Evolutionary conservation across 345 rosid genomes (phyloP).

Genomic region (Rhizophora mangle): DNA sequence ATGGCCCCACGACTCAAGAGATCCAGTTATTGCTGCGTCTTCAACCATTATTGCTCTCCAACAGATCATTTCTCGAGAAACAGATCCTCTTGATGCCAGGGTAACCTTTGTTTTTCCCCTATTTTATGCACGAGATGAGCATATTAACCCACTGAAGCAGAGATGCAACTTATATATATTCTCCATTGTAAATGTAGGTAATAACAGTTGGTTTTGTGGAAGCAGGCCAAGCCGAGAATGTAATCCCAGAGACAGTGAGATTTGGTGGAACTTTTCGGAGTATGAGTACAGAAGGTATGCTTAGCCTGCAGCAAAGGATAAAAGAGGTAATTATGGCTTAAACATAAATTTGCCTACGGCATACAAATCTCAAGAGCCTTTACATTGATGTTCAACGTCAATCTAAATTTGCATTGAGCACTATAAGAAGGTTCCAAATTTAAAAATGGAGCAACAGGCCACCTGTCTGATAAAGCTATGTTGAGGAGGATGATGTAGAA

Average conservation of each 20-base stretch:
- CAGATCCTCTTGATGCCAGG: conserved; percentile 47
- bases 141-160: not conserved
- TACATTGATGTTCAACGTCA: not conserved
- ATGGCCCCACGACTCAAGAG: conserved; percentile 36
- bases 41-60: conserved; percentile 50
- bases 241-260: conserved; percentile 42
- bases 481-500: too few relatives aligned
- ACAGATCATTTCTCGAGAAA: conserved; percentile 54
- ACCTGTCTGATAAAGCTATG: too few relatives aligned
- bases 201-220: conserved; percentile 39
- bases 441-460: not conserved
- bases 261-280: conserved; percentile 54
- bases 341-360: not conserved
- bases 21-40: conserved; percentile 46
- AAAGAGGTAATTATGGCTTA: conserved; percentile 32
- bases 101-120: conserved; percentile 16
- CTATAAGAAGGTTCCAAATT: not conserved
- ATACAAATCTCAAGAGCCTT: not conserved
- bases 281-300: conserved; percentile 40
- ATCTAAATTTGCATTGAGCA: not conserved
- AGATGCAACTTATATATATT: not conserved
- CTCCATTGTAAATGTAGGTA: conserved; percentile 8
- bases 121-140: not conserved
- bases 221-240: conserved; percentile 41
- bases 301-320: conserved; percentile 38